Percentiles rank a stretch among this genome's conserved stretches.
Evolutionary conservation across 371 early-diverging fungal genomes (phyloP).

Genomic region (Zychaea mexicana): DNA sequence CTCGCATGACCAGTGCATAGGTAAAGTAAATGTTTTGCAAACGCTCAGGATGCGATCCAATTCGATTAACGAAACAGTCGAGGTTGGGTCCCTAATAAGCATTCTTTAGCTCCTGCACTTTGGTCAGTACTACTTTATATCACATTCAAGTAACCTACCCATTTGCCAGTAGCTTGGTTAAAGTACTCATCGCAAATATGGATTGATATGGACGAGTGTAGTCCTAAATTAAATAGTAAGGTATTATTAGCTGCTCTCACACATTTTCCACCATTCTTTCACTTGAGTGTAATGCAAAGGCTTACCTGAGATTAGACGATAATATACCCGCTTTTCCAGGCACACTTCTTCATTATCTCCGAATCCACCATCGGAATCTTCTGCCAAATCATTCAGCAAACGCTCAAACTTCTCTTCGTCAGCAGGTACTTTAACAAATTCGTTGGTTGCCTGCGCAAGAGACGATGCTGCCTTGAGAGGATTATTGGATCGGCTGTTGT

Average conservation of each 20-base stretch:
- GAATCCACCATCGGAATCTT: conserved; percentile 37
- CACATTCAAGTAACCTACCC: conserved; percentile 62
- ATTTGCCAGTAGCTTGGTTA: conserved; percentile 80
- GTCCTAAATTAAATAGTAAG: conserved; percentile 42
- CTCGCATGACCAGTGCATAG: conserved; percentile 83
- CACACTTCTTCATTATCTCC: conserved; percentile 62
- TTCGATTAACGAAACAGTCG: conserved; percentile 86
- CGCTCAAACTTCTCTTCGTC: conserved; percentile 34
- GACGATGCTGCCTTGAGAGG: conserved; percentile 19
- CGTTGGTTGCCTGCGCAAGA: conserved; percentile 31
- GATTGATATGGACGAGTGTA: conserved; percentile 97
- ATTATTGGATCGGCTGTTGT: not conserved
- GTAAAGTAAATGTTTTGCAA: conserved; percentile 94
- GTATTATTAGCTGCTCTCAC: not conserved
- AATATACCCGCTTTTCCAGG: conserved; percentile 91
- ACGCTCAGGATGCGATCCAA: conserved; percentile 89
- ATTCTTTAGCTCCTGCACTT: not conserved
- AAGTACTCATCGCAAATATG: conserved; percentile 95
- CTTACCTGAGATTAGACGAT: conserved; percentile 88
- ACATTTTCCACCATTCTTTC: too few relatives aligned
- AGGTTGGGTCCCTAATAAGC: conserved; percentile 70
- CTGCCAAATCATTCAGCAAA: conserved; percentile 53
- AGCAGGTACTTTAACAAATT: conserved; percentile 36
- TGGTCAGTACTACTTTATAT: too few relatives aligned
- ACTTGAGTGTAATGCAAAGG: too few relatives aligned